Conservation (phyloP, 805 yeast species). For the Cyberlindnera japonica region DNA sequence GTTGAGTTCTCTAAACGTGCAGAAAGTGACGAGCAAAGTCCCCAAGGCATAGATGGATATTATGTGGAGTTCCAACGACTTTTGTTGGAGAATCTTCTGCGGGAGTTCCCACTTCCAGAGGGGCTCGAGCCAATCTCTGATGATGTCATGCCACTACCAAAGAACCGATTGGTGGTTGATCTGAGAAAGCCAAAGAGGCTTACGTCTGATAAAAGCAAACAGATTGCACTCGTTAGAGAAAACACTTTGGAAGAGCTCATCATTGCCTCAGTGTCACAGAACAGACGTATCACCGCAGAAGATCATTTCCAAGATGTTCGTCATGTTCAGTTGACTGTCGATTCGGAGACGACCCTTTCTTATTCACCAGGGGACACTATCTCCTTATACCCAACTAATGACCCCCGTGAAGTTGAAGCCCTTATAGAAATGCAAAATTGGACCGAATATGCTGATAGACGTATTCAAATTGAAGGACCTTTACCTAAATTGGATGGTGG, state of each 20-base stretch:
- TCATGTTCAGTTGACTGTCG: conserved; percentile 34
- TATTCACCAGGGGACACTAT: conserved; percentile 81
- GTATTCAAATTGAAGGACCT: conserved; percentile 29
- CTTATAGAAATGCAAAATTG: conserved; percentile 71
- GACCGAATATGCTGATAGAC: conserved; percentile 67
- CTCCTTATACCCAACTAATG: conserved; percentile 72
- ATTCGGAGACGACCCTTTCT: conserved; percentile 20
- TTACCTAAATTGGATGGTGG: conserved; percentile 52
- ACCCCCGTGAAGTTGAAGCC: conserved; percentile 55
- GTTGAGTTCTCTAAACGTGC: conserved; percentile 64
- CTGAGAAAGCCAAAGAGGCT: conserved; percentile 28
- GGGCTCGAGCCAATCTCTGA: conserved; percentile 31
- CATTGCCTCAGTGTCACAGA: conserved; percentile 45
- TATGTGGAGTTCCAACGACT: conserved; percentile 69
- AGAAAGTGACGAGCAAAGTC: conserved; percentile 84
- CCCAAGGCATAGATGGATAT: conserved; percentile 73
- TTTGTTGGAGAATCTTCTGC: conserved; percentile 36
- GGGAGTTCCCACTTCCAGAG: conserved; percentile 34
- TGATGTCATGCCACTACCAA: conserved; percentile 37
- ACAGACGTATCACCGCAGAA: conserved; percentile 58
- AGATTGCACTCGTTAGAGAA: conserved; percentile 32
- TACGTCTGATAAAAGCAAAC: conserved; percentile 28
- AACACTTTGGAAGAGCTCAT: conserved; percentile 14
- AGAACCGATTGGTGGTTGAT: conserved; percentile 29
- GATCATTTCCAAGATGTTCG: conserved; percentile 93